Evolutionary conservation across 2,329 filamentous ascomycete genomes (phyloP), one percentile per base, ranked within the genome.

Genomic region (Aspergillus fumigatus): DNA sequence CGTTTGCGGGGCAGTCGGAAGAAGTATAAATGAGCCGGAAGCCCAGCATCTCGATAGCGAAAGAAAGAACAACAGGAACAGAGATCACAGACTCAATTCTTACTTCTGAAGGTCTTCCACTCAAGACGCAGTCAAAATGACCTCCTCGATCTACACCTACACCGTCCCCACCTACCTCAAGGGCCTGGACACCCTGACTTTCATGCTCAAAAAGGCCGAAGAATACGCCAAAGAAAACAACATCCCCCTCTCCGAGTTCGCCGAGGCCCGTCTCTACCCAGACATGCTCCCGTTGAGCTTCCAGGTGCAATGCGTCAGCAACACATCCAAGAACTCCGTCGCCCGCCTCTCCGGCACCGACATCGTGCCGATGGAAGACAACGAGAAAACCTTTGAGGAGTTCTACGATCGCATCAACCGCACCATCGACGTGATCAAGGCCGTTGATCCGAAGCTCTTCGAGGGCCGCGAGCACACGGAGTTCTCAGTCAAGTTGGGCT

Each of bases 281-380:
- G 79, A 82, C 68, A 84, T 84, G 82, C 58, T 67, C n/a, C 65
- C 74, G 3, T 67, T 84, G 49, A 57, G 72, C 56, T 82, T 72
- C 69, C 82, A 84, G 63, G 69, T 84, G 64, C 75, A 80, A 55
- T 66, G 67, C 45, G 61, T 70, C 55, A 75, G 70, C 63, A 75
- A 80, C 65, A 68, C 69, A 1, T 71, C 77, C 40, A 79, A 79
- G 56, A 68, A 69, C 54, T 61, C 76, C 38, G 70, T 75, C 23
- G 59, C 67, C 1, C 75, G 77, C 48, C 61, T 80, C 48, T 75
- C 68, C 3, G 70, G 70, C 35, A 60, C 68, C 40, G 70, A 73
- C 14, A 54, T 63, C 17, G 60, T 73, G 8, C 48, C 61, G 1
- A 63, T 76, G 10, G 70, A 72, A 1, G 77, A 81, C 57, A 71